A percentile compares a stretch with the other conserved stretches of the same genome.
These are phyloP conservation scores for Diutina rugosa DNA, from an alignment of 1,139 yeast genomes.

Conservation along the genomic window DNA sequence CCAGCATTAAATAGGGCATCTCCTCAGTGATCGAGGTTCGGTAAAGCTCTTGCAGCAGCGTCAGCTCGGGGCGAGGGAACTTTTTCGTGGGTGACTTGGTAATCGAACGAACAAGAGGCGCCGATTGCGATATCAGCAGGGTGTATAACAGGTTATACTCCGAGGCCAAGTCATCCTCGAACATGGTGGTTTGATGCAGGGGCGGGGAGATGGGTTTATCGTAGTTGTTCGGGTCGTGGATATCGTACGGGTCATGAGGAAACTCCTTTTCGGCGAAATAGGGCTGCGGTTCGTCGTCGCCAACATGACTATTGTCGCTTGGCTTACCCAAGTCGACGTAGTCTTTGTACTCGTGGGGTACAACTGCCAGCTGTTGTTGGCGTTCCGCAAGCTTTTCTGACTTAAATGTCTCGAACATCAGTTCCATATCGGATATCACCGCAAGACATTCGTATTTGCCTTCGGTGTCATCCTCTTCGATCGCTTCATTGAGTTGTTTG, in stretches of 20 bases:
- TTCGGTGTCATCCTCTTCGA: slow-evolving; percentile 33
- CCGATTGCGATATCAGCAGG: slow-evolving; percentile 12
- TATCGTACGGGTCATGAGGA: slow-evolving; percentile 1
- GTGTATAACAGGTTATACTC: slow-evolving; percentile 7
- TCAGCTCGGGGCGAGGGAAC: not conserved
- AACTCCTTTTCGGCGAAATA: not conserved
- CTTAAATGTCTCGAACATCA: slow-evolving; percentile 43
- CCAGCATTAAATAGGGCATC: slow-evolving; percentile 42
- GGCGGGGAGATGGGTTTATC: slow-evolving; percentile 6
- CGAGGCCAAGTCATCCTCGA: not conserved
- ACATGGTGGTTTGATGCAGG: slow-evolving; percentile 1
- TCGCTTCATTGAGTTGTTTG: slow-evolving; percentile 37
- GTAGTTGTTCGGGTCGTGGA: slow-evolving; percentile 9
- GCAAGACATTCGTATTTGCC: slow-evolving; percentile 47
- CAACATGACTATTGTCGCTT: not conserved
- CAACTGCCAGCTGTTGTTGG: not conserved
- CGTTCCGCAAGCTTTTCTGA: not conserved
- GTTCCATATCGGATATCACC: slow-evolving; percentile 47
- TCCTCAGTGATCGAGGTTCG: slow-evolving; percentile 35
- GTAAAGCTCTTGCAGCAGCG: not conserved
- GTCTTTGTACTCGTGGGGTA: not conserved
- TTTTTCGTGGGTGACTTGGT: slow-evolving; percentile 11
- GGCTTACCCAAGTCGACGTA: not conserved
- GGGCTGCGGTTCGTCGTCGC: not conserved
- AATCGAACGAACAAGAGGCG: slow-evolving; percentile 31